Base-by-base conservation (phyloP, 768 basidiomycete species). In the Lactarius deliciosus region DNA sequence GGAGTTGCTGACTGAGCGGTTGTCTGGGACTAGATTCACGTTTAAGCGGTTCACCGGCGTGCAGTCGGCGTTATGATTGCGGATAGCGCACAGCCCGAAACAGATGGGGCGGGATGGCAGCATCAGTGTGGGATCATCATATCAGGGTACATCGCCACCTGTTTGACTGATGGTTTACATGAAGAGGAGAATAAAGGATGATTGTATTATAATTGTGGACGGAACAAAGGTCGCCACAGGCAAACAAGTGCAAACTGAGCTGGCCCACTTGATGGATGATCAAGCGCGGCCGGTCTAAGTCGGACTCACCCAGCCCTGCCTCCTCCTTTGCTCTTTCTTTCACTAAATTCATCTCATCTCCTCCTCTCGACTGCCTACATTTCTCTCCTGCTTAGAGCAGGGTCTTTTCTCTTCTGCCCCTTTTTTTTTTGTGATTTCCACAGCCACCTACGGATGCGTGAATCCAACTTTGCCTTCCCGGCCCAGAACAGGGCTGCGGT, bases 401-500 rank as follows among this genome's bases (percentile, higher is more conserved):
- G 22, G 22, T 7, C 2, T 45, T 47, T 15, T 30, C 13, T 5
- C 32, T n/a, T 22, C 40, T 5, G 5, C 43, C n/a, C n/a, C 13
- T 3, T 58, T 63, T 66, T 65, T 63, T 54, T 50, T 36, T 6
- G 22, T 45, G 1, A 41, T 66, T 61, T 61, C 41, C 6, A 36
- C 57, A 1, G 25, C 62, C 32, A 28, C 62, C 34, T 30, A 60
- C 62, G 61, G 45, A 97, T 97, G 96, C 87, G 96, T 70, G 95
- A 97, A 76, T 90, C 91, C 72, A 97, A 96, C 83, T 96, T 94
- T 79, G 89, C 89, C 22, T 96, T 96, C 81, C 93, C 95, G 20
- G 87, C 88, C 56, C 94, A 96, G 82, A 96, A 96, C 80, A 87
- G 94, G 80, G 96, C 96, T 7, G 93, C 90, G 73, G 92, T 98